A percentile compares a stretch with the other conserved stretches of the same genome.
Evolutionary conservation across 2,329 filamentous ascomycete genomes (phyloP).

Genomic region (Fusarium paranaense): DNA sequence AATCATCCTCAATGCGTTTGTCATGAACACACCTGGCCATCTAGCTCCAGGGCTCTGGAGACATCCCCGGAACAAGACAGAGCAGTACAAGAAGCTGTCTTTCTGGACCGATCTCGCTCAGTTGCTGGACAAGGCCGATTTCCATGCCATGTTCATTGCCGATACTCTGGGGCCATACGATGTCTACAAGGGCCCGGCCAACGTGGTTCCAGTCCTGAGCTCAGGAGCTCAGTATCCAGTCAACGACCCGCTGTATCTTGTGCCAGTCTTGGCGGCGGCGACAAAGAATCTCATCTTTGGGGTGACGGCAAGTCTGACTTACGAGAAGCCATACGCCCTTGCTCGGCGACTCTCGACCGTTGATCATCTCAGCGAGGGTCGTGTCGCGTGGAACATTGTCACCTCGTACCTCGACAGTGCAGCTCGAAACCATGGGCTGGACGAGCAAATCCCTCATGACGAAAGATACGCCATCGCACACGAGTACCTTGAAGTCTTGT

Average conservation of each 20-base stretch:
- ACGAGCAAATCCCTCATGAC: not conserved
- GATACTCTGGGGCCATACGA: not conserved
- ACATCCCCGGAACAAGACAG: constrained; percentile 34
- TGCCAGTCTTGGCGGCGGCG: constrained; percentile 52
- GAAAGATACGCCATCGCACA: not conserved
- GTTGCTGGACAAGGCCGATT: constrained; percentile 57
- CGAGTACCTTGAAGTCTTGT: not conserved
- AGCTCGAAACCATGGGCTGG: constrained; percentile 38
- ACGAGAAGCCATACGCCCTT: constrained; percentile 50
- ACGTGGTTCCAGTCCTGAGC: not conserved
- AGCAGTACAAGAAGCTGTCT: constrained; percentile 39
- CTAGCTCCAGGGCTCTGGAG: constrained; percentile 33
- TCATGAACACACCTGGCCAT: constrained; percentile 30
- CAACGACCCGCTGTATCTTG: not conserved
- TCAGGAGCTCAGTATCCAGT: not conserved
- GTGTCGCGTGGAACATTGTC: constrained; percentile 62
- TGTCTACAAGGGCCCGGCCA: not conserved
- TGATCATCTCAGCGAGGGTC: constrained; percentile 51
- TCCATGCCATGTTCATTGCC: constrained; percentile 55
- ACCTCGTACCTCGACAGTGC: constrained; percentile 61
- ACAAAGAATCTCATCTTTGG: constrained; percentile 57
- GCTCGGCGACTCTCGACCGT: constrained; percentile 51
- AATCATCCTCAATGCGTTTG: not conserved
- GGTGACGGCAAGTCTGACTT: constrained; percentile 51
- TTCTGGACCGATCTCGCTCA: constrained; percentile 61